These are phyloP conservation scores for Colletotrichum australisinense DNA, from an alignment of 2,329 filamentous ascomycete genomes.

Conservation along the genomic window DNA sequence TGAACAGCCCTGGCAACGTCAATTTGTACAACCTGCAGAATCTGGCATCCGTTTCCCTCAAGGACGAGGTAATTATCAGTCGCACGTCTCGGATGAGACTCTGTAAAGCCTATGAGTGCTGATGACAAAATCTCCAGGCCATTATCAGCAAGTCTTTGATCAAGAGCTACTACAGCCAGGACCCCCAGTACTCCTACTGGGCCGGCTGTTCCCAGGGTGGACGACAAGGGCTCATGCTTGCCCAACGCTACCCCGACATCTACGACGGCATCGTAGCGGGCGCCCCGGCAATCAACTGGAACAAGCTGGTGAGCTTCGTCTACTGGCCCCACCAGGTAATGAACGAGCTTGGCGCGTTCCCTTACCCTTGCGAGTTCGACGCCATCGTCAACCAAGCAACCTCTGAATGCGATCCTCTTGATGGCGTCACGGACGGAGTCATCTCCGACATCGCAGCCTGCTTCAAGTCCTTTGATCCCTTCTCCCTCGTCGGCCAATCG, in stretches of 20 bases:
- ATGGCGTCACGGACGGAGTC: slow-evolving; percentile 40
- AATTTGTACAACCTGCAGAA: slow-evolving; percentile 44
- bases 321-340: slow-evolving; percentile 6
- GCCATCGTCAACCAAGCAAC: slow-evolving; percentile 48
- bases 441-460: slow-evolving; percentile 31
- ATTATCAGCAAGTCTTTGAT: not conserved
- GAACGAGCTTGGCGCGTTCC: slow-evolving; percentile 38
- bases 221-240: slow-evolving; percentile 59
- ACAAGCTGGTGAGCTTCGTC: not conserved
- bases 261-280: slow-evolving; percentile 55
- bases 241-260: slow-evolving; percentile 58
- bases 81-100: no score
- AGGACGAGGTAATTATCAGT: slow-evolving; percentile 56
- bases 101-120: no score
- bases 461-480: slow-evolving; percentile 39
- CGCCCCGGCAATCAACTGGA: slow-evolving; percentile 11
- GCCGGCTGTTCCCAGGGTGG: slow-evolving; percentile 64
- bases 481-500: slow-evolving; percentile 24
- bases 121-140: not conserved
- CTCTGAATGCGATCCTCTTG: slow-evolving; percentile 40
- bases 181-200: slow-evolving; percentile 54
- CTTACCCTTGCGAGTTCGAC: slow-evolving; percentile 2
- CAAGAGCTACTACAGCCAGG: not conserved
- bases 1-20: slow-evolving; percentile 31
- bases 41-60: slow-evolving; percentile 42